Conservation (phyloP, 169 alveolate genomes). For the Plasmodium gaboni region DNA sequence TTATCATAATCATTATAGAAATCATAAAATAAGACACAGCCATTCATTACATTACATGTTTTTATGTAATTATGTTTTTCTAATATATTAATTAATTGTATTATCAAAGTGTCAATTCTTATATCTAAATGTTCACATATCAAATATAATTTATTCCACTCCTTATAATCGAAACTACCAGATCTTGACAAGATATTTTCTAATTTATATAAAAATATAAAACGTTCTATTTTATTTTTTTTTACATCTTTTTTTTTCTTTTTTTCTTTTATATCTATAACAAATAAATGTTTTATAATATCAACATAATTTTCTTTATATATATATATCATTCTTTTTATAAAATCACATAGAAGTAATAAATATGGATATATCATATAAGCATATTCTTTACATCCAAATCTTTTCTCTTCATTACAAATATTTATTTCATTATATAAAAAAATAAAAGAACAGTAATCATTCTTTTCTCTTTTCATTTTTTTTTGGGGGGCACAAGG, state of each 20-base stretch:
- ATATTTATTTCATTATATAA: conserved; percentile 46
- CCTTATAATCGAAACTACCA: conserved; percentile 70
- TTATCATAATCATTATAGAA: too few relatives aligned
- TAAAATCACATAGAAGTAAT: conserved; percentile 41
- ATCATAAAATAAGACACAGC: conserved; percentile 17
- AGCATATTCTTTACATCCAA: conserved; percentile 23
- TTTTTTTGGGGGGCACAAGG: neutral
- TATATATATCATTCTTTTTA: conserved; percentile 27
- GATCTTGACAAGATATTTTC: conserved; percentile 68
- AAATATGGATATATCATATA: conserved; percentile 44
- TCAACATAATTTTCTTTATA: conserved; percentile 26
- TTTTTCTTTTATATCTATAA: conserved; percentile 12
- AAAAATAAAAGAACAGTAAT: neutral
- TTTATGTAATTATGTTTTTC: conserved; percentile 22
- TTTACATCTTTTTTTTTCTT: too few relatives aligned
- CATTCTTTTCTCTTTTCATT: neutral
- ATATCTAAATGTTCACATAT: conserved; percentile 48
- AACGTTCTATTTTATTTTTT: neutral
- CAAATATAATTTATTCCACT: conserved; percentile 50
- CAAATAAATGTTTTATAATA: conserved; percentile 13
- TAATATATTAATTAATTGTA: conserved; percentile 17
- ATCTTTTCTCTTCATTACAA: conserved; percentile 22
- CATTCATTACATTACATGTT: neutral
- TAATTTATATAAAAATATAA: conserved; percentile 15
- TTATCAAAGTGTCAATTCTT: conserved; percentile 2